Evolutionary conservation across 495 filamentous ascomycete genomes (phyloP).

Genomic region (Penicillium ucsense): DNA sequence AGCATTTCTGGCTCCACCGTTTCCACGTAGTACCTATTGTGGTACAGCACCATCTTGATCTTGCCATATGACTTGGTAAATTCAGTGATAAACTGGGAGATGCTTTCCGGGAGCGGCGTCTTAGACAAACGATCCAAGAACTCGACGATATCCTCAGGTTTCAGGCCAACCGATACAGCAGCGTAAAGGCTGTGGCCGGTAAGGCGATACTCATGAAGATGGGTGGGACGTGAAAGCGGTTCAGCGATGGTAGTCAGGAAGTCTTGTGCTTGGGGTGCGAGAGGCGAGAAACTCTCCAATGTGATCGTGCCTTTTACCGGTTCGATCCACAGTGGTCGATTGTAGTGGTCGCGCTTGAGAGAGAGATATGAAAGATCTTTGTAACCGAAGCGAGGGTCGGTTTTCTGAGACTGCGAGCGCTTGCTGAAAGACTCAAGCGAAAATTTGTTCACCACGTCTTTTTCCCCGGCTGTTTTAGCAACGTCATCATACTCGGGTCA

Average conservation of each 20-base stretch:
- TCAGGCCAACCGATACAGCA: slow-evolving; percentile 83
- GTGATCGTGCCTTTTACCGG: slow-evolving; percentile 74
- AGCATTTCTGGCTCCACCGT: slow-evolving; percentile 77
- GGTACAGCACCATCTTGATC: slow-evolving; percentile 87
- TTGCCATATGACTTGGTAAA: slow-evolving; percentile 90
- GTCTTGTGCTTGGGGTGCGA: slow-evolving; percentile 78
- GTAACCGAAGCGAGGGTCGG: slow-evolving; percentile 48
- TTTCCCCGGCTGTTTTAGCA: slow-evolving; percentile 9
- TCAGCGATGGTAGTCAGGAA: slow-evolving; percentile 95
- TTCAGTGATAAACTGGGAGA: slow-evolving; percentile 67
- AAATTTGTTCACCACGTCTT: slow-evolving; percentile 59
- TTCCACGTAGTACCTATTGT: slow-evolving; percentile 90
- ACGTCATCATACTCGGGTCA: slow-evolving; percentile 3
- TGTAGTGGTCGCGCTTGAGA: slow-evolving; percentile 80
- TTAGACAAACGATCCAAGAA: slow-evolving; percentile 82
- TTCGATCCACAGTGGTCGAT: slow-evolving; percentile 89
- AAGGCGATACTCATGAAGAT: slow-evolving; percentile 86
- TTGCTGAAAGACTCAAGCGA: slow-evolving; percentile 44
- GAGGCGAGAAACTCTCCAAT: slow-evolving; percentile 87
- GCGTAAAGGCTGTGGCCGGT: slow-evolving; percentile 91
- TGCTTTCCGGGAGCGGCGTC: slow-evolving; percentile 67
- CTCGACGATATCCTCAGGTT: slow-evolving; percentile 80
- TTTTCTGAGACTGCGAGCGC: slow-evolving; percentile 24
- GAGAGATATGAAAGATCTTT: slow-evolving; percentile 72
- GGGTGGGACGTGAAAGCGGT: slow-evolving; percentile 76